phyloP scores from a whole-genome alignment of 2,329 filamentous ascomycete species.

The Falciphora oryzae region DNA sequence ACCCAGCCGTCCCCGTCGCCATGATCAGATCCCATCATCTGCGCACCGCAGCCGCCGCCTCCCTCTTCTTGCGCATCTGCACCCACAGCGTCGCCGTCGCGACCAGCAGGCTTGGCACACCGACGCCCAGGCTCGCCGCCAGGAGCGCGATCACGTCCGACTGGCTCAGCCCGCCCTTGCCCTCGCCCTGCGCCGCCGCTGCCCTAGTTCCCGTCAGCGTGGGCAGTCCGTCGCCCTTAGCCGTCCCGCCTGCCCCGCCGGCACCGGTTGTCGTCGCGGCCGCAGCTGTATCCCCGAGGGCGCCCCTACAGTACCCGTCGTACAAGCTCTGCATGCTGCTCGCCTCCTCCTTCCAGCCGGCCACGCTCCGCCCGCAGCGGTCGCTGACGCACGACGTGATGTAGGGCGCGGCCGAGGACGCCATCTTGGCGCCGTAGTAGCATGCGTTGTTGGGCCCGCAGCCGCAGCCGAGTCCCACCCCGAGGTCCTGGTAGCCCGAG shows the following conservation, averaged over 20 bases:
- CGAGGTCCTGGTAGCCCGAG: conserved; percentile 19
- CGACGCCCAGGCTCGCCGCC: conserved; percentile 22
- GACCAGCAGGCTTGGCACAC: conserved; percentile 27
- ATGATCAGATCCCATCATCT: too few species aligned
- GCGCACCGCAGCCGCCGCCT: background rate
- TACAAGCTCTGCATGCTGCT: conserved; percentile 19
- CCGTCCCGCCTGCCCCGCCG: background rate
- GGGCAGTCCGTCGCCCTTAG: background rate
- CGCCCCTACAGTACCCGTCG: conserved; percentile 20
- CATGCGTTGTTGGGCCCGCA: conserved; percentile 21
- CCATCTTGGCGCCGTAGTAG: conserved; percentile 19
- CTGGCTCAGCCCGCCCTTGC: conserved; percentile 18
- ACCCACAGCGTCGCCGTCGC: conserved; percentile 21
- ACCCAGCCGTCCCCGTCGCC: too few species aligned
- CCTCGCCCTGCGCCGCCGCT: background rate
- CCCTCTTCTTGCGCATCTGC: conserved; percentile 18
- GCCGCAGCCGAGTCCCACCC: conserved; percentile 19
- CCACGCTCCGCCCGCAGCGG: conserved; percentile 17
- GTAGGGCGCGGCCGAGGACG: conserved; percentile 20
- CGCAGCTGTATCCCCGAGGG: conserved; percentile 11
- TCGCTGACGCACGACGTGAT: conserved; percentile 19
- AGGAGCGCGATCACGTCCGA: conserved; percentile 21
- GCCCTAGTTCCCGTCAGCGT: background rate
- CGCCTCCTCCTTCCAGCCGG: conserved; percentile 18
- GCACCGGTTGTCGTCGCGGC: background rate